phyloP scores from a whole-genome alignment of 2,329 filamentous ascomycete genomes.

The Fusarium papillatum region DNA sequence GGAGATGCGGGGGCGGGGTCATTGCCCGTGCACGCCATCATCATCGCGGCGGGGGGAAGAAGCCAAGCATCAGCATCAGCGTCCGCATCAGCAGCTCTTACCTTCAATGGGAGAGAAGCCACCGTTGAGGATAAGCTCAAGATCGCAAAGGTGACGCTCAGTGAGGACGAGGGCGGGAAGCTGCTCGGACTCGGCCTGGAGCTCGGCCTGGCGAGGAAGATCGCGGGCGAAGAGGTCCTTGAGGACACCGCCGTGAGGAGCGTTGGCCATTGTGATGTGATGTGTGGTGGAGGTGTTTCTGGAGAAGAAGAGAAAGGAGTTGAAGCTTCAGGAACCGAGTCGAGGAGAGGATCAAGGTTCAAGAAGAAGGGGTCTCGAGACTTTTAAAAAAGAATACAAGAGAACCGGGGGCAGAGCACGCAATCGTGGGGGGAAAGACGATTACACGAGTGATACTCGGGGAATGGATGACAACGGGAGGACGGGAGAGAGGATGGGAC shows the following conservation, averaged over 20 bases:
- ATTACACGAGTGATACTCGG: constrained; percentile 31
- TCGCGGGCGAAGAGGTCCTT: constrained; percentile 98
- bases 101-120: constrained; percentile 98
- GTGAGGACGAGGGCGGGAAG: constrained; percentile 88
- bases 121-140: constrained; percentile 97
- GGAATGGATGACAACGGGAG: constrained; percentile 15
- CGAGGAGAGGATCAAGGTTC: constrained; percentile 9
- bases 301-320: constrained; percentile 6
- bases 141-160: constrained; percentile 97
- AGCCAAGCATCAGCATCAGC: not conserved
- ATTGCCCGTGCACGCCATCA: constrained; percentile 32
- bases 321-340: constrained; percentile 16
- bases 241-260: constrained; percentile 91
- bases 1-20: constrained; percentile 44
- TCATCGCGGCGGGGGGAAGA: constrained; percentile 20
- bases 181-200: constrained; percentile 86
- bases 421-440: constrained; percentile 48
- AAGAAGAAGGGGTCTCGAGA: constrained; percentile 19
- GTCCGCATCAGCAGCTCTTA: constrained; percentile 58
- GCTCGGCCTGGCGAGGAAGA: constrained; percentile 83
- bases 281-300: constrained; percentile 14
- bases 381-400: constrained; percentile 20
- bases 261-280: constrained; percentile 70
- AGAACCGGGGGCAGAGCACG: constrained; percentile 43
- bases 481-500: constrained; percentile 15